Conservation (phyloP, 257 asterid genomes). For the Fraxinus americana region DNA sequence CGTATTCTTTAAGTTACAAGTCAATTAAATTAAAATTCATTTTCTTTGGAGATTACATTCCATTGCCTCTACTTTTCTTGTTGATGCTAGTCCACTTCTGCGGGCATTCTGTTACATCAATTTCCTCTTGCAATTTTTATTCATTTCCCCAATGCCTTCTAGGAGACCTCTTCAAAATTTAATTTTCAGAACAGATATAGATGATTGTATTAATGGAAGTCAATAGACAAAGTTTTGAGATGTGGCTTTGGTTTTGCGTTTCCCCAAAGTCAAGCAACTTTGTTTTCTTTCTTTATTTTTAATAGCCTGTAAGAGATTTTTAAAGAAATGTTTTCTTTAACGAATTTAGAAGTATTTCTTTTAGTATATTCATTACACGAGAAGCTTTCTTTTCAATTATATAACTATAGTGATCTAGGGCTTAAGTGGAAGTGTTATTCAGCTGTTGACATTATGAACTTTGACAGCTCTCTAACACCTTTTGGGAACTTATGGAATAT, state of each 20-base stretch:
- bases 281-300: no score
- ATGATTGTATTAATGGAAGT: background rate
- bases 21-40: conserved; percentile 38
- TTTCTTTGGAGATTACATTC: conserved; percentile 37
- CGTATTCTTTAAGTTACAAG: conserved; percentile 34
- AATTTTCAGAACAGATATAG: background rate
- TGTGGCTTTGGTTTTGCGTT: no score
- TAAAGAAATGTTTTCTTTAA: background rate
- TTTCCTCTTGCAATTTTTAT: conserved; percentile 23
- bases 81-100: conserved; percentile 16
- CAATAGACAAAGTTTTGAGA: background rate
- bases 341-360: background rate
- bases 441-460: background rate
- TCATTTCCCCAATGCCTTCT: background rate
- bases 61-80: conserved; percentile 28
- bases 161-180: background rate
- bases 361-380: background rate
- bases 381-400: background rate
- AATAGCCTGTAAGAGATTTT: background rate
- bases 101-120: conserved; percentile 14
- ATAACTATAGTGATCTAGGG: background rate
- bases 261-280: no score
- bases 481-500: background rate
- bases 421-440: background rate
- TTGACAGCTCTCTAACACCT: background rate